Evolutionary conservation across 2,329 filamentous ascomycete genomes (phyloP), one percentile per base, ranked within the genome.

Genomic region (Sarocladium oryzae): DNA sequence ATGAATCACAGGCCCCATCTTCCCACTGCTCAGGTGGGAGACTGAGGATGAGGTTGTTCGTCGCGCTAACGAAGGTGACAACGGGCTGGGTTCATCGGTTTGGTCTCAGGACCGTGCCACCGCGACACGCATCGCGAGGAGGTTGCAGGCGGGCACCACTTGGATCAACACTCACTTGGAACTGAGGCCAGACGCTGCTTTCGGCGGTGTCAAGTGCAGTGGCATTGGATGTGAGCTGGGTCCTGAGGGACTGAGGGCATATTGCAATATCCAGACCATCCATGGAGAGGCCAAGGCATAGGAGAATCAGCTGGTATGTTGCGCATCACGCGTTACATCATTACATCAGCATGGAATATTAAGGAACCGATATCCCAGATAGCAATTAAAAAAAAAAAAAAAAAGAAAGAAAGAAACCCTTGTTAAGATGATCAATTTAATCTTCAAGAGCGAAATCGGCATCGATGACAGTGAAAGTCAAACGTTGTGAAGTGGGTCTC

Each of bases 21-120:
- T 86, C 1, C 83, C 84, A 0, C 66, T 86, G 7, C 60, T 85
- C 52, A 75, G 73, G 18, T 88, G 82, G 81, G 68, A 69, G 0
- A 71, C 77, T 24, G 82, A 87, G 55, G 74, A 74, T 5, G 81
- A 85, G 16, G 78, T 82, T 0, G 66, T 86, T 24, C 60, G 61
- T 1, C 72, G 79, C 4, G 80, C 77, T 1, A 84, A 84, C 54
- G 67, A 72, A 16, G 67, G 68, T 2, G 68, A 75, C 16, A 73
- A 71, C 28, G 80, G 78, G 0, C 70, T 84, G 0, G 79, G 78
- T 0, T 75, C 77, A 2, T 80, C 79, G 0, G 73, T 85, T 0
- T 85, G 80, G 70, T 76, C 70, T 13, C 70, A 68, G 11, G 78
- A 85, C 53, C 52, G 16, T n/a, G 43, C 10, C 4, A 5, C 15